Percentiles rank a stretch among this genome's conserved stretches.
Evolutionary conservation across 176 grass and related monocot species (phyloP).

Genomic region (Elaeis guineensis): DNA sequence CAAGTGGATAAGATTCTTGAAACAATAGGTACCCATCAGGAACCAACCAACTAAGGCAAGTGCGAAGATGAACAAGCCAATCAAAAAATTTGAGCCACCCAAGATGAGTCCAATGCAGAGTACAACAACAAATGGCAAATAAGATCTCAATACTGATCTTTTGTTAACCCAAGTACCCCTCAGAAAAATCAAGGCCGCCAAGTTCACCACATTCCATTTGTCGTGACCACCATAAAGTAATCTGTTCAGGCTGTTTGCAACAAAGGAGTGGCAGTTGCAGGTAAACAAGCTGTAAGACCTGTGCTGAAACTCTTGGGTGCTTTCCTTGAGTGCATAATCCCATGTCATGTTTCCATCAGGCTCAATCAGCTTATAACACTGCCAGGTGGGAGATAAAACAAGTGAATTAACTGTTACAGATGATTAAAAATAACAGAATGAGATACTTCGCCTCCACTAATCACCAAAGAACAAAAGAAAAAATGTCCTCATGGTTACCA

Average conservation of each 20-base stretch:
- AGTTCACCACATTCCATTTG: slow-evolving; percentile 81
- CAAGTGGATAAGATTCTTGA: slow-evolving; percentile 72
- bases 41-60: slow-evolving; percentile 62
- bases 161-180: slow-evolving; percentile 55
- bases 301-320: slow-evolving; percentile 77
- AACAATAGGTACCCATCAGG: slow-evolving; percentile 71
- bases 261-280: slow-evolving; percentile 97
- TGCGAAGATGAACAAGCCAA: slow-evolving; percentile 33
- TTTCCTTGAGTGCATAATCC: slow-evolving; percentile 56
- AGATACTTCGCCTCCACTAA: too few relatives aligned
- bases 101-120: slow-evolving; percentile 36
- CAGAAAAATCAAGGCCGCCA: slow-evolving; percentile 62
- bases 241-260: slow-evolving; percentile 72
- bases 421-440: neutral
- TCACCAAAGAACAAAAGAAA: too few relatives aligned
- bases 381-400: slow-evolving; percentile 9
- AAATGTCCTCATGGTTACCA: too few relatives aligned
- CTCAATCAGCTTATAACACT: slow-evolving; percentile 62
- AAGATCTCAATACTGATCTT: slow-evolving; percentile 37
- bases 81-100: slow-evolving; percentile 40
- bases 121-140: slow-evolving; percentile 40
- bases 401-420: neutral
- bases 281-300: slow-evolving; percentile 83
- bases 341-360: slow-evolving; percentile 36
- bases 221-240: slow-evolving; percentile 48